Conservation (phyloP, 768 basidiomycete genomes). For the Trametes meyenii region DNA sequence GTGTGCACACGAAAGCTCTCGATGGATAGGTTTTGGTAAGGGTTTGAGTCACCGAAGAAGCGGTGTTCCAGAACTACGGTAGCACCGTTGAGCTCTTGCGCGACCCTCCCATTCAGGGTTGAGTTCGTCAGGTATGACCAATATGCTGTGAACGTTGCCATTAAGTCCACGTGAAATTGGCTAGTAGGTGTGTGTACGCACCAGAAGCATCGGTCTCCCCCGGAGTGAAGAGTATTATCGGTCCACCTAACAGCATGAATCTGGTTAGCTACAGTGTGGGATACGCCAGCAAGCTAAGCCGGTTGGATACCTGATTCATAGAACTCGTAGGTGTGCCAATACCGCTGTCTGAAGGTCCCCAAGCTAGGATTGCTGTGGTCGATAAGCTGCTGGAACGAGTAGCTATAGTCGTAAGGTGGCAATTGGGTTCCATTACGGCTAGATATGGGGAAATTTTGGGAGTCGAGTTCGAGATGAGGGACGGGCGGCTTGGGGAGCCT, state of each 20-base stretch:
- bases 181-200: slow-evolving; percentile 17
- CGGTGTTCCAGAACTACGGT: slow-evolving; percentile 70
- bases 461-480: background rate
- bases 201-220: slow-evolving; percentile 62
- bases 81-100: slow-evolving; percentile 66
- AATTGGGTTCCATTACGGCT: slow-evolving; percentile 27
- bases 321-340: slow-evolving; percentile 69
- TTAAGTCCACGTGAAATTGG: background rate
- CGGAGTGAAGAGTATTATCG: slow-evolving; percentile 66
- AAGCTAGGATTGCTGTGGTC: slow-evolving; percentile 53
- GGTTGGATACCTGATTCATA: slow-evolving; percentile 50
- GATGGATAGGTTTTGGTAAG: slow-evolving; percentile 57
- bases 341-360: slow-evolving; percentile 74
- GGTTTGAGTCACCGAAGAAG: slow-evolving; percentile 73
- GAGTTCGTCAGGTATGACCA: slow-evolving; percentile 58
- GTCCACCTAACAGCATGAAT: slow-evolving; percentile 47
- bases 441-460: slow-evolving; percentile 10
- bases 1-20: slow-evolving; percentile 60
- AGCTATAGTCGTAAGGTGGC: slow-evolving; percentile 38
- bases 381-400: slow-evolving; percentile 54
- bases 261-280: background rate
- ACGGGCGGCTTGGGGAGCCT: slow-evolving; percentile 4
- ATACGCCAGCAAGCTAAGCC: background rate
- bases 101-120: slow-evolving; percentile 63
- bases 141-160: slow-evolving; percentile 23